These are phyloP conservation scores for Fusarium secorum DNA, from an alignment of 2,329 filamentous ascomycete species.

Conservation along the genomic window DNA sequence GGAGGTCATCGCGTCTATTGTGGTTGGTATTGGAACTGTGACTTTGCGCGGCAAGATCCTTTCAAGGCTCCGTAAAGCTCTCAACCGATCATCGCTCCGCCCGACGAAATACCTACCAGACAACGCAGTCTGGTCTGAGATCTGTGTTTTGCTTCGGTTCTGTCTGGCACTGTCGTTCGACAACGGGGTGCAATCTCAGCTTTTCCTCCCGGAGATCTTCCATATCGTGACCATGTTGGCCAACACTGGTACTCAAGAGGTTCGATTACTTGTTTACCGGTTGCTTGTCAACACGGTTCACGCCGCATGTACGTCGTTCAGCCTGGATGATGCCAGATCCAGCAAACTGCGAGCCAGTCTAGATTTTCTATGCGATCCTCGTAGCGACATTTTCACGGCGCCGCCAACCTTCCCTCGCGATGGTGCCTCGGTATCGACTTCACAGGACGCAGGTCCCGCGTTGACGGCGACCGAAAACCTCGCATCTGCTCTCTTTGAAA, in stretches of 20 bases:
- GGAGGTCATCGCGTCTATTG: conserved; percentile 68
- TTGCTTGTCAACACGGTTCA: conserved; percentile 73
- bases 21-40: conserved; percentile 69
- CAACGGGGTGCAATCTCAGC: conserved; percentile 70
- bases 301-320: conserved; percentile 71
- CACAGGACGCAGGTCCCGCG: conserved; percentile 61
- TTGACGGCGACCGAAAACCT: conserved; percentile 67
- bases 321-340: conserved; percentile 65
- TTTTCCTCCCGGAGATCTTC: conserved; percentile 74
- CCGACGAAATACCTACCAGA: conserved; percentile 72
- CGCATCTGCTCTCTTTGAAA: conserved; percentile 68
- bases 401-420: conserved; percentile 58
- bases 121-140: conserved; percentile 74
- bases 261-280: conserved; percentile 67
- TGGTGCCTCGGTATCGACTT: conserved; percentile 61
- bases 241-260: conserved; percentile 66
- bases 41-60: conserved; percentile 72
- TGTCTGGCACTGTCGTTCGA: conserved; percentile 73
- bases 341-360: conserved; percentile 64
- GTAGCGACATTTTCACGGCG: conserved; percentile 64
- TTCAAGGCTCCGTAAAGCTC: conserved; percentile 69
- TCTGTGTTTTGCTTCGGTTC: conserved; percentile 72
- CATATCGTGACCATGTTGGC: conserved; percentile 76
- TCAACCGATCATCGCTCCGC: conserved; percentile 71
- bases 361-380: conserved; percentile 66